Evolutionary conservation across 352 stramenopile genomes (phyloP).

Genomic region (Phytophthora capsici): DNA sequence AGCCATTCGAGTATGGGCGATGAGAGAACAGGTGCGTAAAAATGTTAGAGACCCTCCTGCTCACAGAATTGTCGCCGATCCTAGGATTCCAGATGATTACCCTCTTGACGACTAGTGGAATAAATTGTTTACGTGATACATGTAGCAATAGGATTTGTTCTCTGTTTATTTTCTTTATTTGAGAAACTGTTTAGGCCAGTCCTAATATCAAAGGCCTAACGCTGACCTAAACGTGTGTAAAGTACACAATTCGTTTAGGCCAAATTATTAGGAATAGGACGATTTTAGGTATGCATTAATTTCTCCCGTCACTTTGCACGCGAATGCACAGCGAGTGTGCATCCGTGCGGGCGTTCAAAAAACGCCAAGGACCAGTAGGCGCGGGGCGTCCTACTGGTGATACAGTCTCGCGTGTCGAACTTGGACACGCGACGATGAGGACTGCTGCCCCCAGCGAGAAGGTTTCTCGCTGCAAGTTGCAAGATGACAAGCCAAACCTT

Average conservation of each 20-base stretch:
- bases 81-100: background rate
- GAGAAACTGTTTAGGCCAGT: too few relatives aligned
- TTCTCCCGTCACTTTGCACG: too few relatives aligned
- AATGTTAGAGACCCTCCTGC: background rate
- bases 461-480: too few relatives aligned
- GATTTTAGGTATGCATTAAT: background rate
- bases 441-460: too few relatives aligned
- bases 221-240: background rate
- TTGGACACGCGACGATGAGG: too few relatives aligned
- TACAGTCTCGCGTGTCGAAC: too few relatives aligned
- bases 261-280: background rate
- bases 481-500: too few relatives aligned
- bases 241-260: background rate
- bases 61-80: background rate
- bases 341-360: too few relatives aligned
- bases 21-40: background rate
- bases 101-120: background rate
- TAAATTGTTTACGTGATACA: too few relatives aligned
- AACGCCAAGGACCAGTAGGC: too few relatives aligned
- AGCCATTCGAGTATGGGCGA: background rate
- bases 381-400: too few relatives aligned
- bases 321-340: too few relatives aligned
- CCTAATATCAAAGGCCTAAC: background rate
- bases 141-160: background rate
- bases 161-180: background rate